Evolutionary conservation across 2,329 filamentous ascomycete genomes (phyloP), one percentile per base, ranked within the genome.

Genomic region (Helicocarpus griseus): DNA sequence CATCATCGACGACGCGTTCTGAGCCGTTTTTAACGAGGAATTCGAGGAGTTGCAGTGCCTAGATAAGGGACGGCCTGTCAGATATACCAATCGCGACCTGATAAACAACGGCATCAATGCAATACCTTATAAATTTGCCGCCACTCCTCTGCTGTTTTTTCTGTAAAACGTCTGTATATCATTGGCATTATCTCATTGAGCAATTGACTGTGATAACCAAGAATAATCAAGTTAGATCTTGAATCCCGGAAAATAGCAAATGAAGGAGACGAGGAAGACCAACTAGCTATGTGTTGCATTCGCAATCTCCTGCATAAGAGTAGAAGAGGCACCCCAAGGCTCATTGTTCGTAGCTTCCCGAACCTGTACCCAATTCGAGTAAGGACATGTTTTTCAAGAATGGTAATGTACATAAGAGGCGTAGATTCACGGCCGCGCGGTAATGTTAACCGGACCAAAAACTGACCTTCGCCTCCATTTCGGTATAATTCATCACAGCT

Each of bases 161-260:
- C 93, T 55, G 93, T 98, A 71, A 98, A 98, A 58, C 93, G 87
- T 65, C 94, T 93, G 76, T 98, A 98, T 66, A 98, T 95, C 89
- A 98, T 93, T 59, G 93, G 93, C 93, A 98, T 98, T 67, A 98
- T 97, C 71, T 98, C 93, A 71, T 97, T 97, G 52, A 98, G 82
- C 49, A 90, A 82, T 82, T 95, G 89, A 69, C 91, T 96, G 65
- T 52, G 49, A 21, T 19, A 36, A 22, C 14, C n/a, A 35, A 55
- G 40, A 40, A 39, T 14, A 45, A 21, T 39, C 5, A 17, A 44
- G 50, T 57, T 52, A 50, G n/a, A 38, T 39, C 28, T 11, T 14
- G 60, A 56, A 35, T 53, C 24, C 31, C 54, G 17, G 33, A 33
- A 28, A 47, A 48, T 51, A 52, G 40, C 44, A 40, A 9, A 11